Percentiles rank a stretch among this genome's conserved stretches.
These are phyloP conservation scores for Apophysomyces ossiformis DNA, from an alignment of 371 early-diverging fungal species.

Conservation along the genomic window DNA sequence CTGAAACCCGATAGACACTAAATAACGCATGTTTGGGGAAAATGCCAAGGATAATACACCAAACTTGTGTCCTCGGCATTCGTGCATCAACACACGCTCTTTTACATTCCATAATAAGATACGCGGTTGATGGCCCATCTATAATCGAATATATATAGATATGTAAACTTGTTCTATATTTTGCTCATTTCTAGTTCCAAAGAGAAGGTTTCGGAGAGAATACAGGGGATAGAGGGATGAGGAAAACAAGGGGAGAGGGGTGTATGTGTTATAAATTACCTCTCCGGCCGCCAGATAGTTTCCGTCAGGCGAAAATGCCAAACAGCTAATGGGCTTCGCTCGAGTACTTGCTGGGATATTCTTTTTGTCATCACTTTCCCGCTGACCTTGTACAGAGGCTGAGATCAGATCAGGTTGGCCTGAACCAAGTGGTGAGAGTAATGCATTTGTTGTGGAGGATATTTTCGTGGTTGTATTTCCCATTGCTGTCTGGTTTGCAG, in stretches of 20 bases:
- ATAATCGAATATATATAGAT: conserved; percentile 5
- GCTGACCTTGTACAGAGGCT: conserved; percentile 10
- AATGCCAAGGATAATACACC: conserved; percentile 76
- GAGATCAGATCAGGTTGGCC: conserved; percentile 15
- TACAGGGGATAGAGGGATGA: not conserved
- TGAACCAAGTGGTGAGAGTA: conserved; percentile 20
- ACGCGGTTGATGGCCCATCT: conserved; percentile 86
- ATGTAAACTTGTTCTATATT: too few relatives aligned
- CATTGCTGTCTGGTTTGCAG: not conserved
- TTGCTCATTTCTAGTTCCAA: not conserved
- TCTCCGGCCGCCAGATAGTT: conserved; percentile 82
- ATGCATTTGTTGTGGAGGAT: conserved; percentile 5
- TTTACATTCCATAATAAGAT: conserved; percentile 78
- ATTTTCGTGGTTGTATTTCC: conserved; percentile 12
- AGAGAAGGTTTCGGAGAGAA: not conserved
- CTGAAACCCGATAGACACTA: conserved; percentile 86
- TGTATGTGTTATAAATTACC: conserved; percentile 43
- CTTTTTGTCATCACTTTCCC: conserved; percentile 35
- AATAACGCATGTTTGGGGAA: conserved; percentile 72
- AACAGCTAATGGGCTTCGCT: conserved; percentile 75
- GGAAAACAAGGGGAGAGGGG: not conserved
- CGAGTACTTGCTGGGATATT: conserved; percentile 48
- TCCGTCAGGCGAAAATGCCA: conserved; percentile 81
- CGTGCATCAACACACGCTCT: conserved; percentile 57
- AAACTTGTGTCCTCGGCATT: conserved; percentile 81